phyloP scores from a whole-genome alignment of 108 stramenopile genomes.

The Nitzschia palea region DNA sequence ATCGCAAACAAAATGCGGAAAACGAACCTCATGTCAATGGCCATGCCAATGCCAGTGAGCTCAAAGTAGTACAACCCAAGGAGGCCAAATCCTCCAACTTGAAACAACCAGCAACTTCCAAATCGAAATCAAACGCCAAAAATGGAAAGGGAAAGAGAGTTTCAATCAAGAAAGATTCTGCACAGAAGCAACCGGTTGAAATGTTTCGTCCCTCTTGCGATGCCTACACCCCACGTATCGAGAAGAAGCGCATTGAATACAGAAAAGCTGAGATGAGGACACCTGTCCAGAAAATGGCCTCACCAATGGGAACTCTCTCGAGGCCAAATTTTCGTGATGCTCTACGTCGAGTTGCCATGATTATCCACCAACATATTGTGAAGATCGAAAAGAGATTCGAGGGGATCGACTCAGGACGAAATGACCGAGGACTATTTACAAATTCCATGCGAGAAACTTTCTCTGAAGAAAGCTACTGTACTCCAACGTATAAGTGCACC shows the following conservation, averaged over 20 bases:
- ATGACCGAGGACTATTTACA: constrained; percentile 52
- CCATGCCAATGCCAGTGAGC: not conserved
- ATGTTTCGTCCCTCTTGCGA: constrained; percentile 85
- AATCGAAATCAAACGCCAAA: not conserved
- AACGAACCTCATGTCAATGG: not conserved
- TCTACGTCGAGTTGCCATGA: constrained; percentile 84
- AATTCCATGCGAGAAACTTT: constrained; percentile 70
- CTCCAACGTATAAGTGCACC: constrained; percentile 76
- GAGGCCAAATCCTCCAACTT: constrained; percentile 2
- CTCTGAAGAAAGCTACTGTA: constrained; percentile 68
- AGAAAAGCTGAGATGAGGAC: constrained; percentile 67
- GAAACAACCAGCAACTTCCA: not conserved
- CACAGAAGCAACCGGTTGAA: constrained; percentile 27
- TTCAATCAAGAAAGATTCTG: constrained; percentile 1
- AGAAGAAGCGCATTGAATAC: constrained; percentile 65
- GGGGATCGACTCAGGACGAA: constrained; percentile 28
- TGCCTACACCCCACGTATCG: constrained; percentile 87
- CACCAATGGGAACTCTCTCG: constrained; percentile 78
- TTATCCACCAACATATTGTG: constrained; percentile 84
- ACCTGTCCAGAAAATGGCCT: constrained; percentile 60
- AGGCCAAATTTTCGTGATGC: constrained; percentile 90
- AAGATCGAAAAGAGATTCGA: constrained; percentile 85
- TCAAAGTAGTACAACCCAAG: not conserved
- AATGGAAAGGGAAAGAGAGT: constrained; percentile 15
- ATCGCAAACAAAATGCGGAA: not conserved